Evolutionary conservation across 306 rosid genomes (phyloP).

Genomic region (Corylus heterophylla): DNA sequence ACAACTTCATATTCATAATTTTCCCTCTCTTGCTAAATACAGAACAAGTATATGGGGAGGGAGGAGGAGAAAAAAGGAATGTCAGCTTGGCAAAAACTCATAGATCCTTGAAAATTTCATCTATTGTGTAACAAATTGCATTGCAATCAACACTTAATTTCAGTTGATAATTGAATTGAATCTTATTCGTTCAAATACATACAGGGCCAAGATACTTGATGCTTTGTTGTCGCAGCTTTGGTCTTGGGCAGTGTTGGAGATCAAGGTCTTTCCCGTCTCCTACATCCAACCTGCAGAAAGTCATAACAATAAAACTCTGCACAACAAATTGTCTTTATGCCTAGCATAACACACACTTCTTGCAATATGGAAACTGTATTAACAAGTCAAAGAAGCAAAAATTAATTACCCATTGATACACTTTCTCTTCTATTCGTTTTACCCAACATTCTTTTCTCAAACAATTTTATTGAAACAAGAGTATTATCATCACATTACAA

Average conservation of each 20-base stretch:
- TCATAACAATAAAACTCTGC: not conserved
- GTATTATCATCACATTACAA: not conserved
- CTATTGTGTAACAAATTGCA: slow-evolving; percentile 7
- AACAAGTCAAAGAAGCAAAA: not conserved
- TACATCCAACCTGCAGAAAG: slow-evolving; percentile 70
- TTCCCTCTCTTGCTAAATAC: slow-evolving; percentile 73
- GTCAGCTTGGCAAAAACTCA: slow-evolving; percentile 27
- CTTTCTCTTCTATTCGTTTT: not conserved
- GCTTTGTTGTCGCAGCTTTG: slow-evolving; percentile 72
- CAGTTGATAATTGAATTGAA: slow-evolving; percentile 2
- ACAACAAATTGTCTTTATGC: not conserved
- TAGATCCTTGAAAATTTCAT: slow-evolving; percentile 3
- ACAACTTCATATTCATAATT: slow-evolving; percentile 55
- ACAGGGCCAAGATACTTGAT: slow-evolving; percentile 95
- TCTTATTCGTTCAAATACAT: slow-evolving; percentile 35
- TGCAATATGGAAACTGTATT: not conserved
- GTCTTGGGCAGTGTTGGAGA: slow-evolving; percentile 57
- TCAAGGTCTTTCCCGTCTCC: slow-evolving; percentile 81
- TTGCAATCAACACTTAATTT: slow-evolving; percentile 9
- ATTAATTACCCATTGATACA: not conserved
- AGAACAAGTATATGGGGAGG: slow-evolving; percentile 5
- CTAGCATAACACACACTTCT: not conserved
- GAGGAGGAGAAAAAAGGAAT: slow-evolving; percentile 1
- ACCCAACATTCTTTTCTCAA: not conserved
- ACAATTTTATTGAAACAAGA: not conserved